These are phyloP conservation scores for Amaranthus hypochondriacus DNA, from an alignment of 148 eudicot genomes.

Conservation along the genomic window DNA sequence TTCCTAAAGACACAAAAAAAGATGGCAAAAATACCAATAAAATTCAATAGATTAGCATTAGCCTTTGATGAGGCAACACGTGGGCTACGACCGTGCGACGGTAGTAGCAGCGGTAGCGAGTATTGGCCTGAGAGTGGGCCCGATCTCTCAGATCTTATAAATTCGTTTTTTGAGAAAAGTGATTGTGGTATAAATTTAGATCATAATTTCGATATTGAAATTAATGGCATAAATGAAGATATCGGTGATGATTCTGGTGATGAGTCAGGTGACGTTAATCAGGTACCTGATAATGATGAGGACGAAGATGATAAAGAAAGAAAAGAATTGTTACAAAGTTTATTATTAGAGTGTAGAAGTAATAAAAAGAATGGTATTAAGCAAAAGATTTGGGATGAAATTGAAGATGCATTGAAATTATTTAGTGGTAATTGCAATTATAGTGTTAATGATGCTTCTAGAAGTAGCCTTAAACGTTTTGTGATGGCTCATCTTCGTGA, in stretches of 20 bases:
- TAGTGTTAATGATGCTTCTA: conserved; percentile 5
- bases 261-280: not conserved
- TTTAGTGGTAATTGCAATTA: conserved; percentile 4
- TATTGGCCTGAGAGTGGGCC: conserved; percentile 40
- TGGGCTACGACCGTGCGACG: conserved; percentile 32
- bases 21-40: conserved; percentile 37
- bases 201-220: conserved; percentile 6
- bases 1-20: not conserved
- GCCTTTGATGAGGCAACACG: conserved; percentile 47
- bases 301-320: conserved; percentile 17
- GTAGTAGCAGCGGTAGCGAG: conserved; percentile 71
- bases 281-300: conserved; percentile 11
- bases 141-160: conserved; percentile 63
- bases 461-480: conserved; percentile 40
- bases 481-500: conserved; percentile 50
- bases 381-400: conserved; percentile 26
- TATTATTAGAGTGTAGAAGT: conserved; percentile 33
- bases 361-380: conserved; percentile 14
- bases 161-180: conserved; percentile 56
- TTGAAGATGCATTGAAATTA: conserved; percentile 28
- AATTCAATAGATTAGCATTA: conserved; percentile 57
- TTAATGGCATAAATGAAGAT: not conserved
- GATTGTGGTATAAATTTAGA: conserved; percentile 4
- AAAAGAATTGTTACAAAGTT: conserved; percentile 31
- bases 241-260: not conserved